Percentiles rank a stretch among this genome's conserved stretches.
These are phyloP conservation scores for Fusarium decemcellulare DNA, from an alignment of 2,329 filamentous ascomycete species.

Conservation along the genomic window DNA sequence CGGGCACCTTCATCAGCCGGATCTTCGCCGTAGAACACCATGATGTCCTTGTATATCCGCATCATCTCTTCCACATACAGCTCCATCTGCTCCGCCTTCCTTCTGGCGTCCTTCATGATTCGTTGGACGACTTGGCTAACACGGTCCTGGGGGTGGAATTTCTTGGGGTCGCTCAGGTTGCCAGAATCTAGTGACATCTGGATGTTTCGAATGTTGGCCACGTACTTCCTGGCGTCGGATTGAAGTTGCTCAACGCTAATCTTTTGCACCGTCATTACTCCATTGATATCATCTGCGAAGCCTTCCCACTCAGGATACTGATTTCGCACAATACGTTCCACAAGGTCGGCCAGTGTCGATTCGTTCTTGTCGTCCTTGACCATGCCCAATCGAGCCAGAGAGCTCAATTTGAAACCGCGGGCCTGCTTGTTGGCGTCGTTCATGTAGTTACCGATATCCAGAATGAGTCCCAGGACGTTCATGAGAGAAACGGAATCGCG, in stretches of 20 bases:
- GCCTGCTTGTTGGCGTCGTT: constrained; percentile 99
- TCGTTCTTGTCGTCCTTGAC: constrained; percentile 99
- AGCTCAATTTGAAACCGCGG: constrained; percentile 97
- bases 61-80: constrained; percentile 95
- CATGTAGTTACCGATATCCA: constrained; percentile 99
- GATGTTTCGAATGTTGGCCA: constrained; percentile 94
- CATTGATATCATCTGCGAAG: constrained; percentile 87
- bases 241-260: constrained; percentile 95
- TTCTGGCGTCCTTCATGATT: constrained; percentile 94
- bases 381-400: constrained; percentile 92
- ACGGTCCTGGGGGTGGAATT: constrained; percentile 97
- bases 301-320: constrained; percentile 97
- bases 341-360: constrained; percentile 93
- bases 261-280: constrained; percentile 86
- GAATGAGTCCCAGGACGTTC: constrained; percentile 94
- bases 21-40: constrained; percentile 97
- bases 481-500: constrained; percentile 93
- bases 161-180: constrained; percentile 95
- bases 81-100: constrained; percentile 96
- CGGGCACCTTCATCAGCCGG: constrained; percentile 91
- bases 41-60: constrained; percentile 92
- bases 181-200: constrained; percentile 93
- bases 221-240: constrained; percentile 89
- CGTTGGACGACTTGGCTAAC: constrained; percentile 93
- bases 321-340: constrained; percentile 95